Evolutionary conservation across 768 basidiomycete genomes (phyloP), one percentile per base, ranked within the genome.

Genomic region (Asterophora lycoperdoides): DNA sequence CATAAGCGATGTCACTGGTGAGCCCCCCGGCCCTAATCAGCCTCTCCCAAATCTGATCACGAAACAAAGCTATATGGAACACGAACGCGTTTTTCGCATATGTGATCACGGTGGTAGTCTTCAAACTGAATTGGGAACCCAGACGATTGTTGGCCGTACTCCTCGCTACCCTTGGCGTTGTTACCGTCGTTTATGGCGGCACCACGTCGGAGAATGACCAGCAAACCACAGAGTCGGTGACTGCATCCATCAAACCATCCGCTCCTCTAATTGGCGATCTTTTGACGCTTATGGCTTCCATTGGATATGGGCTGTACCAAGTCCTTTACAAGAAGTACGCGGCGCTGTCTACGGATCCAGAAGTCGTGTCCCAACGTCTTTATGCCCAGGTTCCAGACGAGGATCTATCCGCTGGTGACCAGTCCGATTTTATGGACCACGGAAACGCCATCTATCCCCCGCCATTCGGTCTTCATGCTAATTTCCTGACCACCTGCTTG

Each of bases 21-120:
- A 63, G 69, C 28, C 3, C n/a, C 17, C 14, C 66, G 28, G 30
- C 38, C 37, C 14, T 0, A 40, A 48, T 20, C n/a, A 34, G 43
- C 11, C 13, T 13, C 70, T 35, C 26, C 32, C 33, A 38, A 36
- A n/a, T 46, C 56, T 64, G 48, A 56, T 41, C 30, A 9, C 41
- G 42, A 48, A 29, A 41, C 35, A 70, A 32, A 32, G 81, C 82
- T 15, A 80, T 93, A 20, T 92, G 89, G 83, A 94, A 95, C 61
- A 84, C 87, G 7, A 89, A 88, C 58, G 86, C 89, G 1, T 93
- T 97, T 70, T 93, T 92, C 65, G 88, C 89, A 5, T 98, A 97
- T 62, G 63, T 92, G 20, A 79, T 97, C 63, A 79, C 84, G n/a
- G 81, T 93, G 52, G 79, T 79, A 56, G 57, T 92, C 2, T 82